Conservation (phyloP, 2,329 filamentous ascomycete genomes). For the Nigrospora osmanthi region DNA sequence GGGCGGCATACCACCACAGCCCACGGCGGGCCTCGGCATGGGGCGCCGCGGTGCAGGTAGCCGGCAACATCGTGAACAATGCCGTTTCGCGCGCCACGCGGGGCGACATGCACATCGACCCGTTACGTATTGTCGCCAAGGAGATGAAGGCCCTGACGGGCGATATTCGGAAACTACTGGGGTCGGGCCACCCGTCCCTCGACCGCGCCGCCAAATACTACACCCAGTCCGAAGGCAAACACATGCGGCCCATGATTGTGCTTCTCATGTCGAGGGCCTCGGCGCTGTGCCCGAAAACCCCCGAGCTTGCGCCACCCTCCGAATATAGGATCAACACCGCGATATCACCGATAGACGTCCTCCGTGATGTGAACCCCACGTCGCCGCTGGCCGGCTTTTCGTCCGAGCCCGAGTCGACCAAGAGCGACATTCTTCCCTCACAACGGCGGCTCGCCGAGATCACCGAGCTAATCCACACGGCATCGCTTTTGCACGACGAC, state of each 20-base stretch:
- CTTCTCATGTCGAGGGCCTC: constrained; percentile 95
- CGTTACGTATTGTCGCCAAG: constrained; percentile 82
- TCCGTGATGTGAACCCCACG: constrained; percentile 78
- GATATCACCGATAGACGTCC: constrained; percentile 47
- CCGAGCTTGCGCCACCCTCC: constrained; percentile 18
- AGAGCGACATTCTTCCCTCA: constrained; percentile 75
- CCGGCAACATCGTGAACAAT: constrained; percentile 64
- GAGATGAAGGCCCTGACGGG: constrained; percentile 95
- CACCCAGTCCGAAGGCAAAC: constrained; percentile 92
- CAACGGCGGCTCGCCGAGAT: constrained; percentile 93
- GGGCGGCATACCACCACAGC: constrained; percentile 35
- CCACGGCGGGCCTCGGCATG: constrained; percentile 53
- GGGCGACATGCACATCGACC: constrained; percentile 70
- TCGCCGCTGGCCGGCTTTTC: constrained; percentile 43
- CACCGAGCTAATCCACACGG: constrained; percentile 94
- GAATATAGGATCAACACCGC: constrained; percentile 39
- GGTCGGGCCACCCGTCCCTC: constrained; percentile 87
- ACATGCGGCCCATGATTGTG: constrained; percentile 88
- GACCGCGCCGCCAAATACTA: constrained; percentile 98
- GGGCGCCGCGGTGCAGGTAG: constrained; percentile 65
- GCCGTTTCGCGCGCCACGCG: constrained; percentile 55
- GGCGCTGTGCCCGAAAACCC: constrained; percentile 60
- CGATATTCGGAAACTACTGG: constrained; percentile 87
- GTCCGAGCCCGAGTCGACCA: constrained; percentile 35
- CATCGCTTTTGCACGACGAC: constrained; percentile 93